phyloP scores from a whole-genome alignment of 2,329 filamentous ascomycete genomes.

The Bimuria novae-zelandiae region DNA sequence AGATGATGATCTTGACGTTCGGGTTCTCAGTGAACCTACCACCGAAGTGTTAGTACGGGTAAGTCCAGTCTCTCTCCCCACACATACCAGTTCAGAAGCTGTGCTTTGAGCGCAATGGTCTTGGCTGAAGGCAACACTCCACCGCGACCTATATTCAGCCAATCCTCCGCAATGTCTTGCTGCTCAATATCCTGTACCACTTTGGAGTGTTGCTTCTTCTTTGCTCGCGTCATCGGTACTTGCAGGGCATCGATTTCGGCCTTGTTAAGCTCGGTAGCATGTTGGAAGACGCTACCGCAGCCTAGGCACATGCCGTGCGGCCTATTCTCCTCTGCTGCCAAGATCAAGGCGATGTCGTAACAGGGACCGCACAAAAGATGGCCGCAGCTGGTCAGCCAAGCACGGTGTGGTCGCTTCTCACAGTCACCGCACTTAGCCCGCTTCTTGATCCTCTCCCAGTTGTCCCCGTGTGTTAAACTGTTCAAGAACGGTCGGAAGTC shows the following conservation, averaged over 20 bases:
- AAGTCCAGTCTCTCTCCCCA: too few relatives aligned
- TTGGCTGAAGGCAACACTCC: slow-evolving; percentile 51
- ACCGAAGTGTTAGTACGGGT: too few relatives aligned
- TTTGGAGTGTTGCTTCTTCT: slow-evolving; percentile 18
- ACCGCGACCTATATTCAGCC: slow-evolving; percentile 44
- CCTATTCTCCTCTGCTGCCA: slow-evolving; percentile 27
- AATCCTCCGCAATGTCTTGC: slow-evolving; percentile 43
- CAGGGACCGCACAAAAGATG: slow-evolving; percentile 62
- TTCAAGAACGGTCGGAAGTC: slow-evolving; percentile 50
- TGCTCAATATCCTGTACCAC: slow-evolving; percentile 14
- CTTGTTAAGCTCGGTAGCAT: slow-evolving; percentile 27
- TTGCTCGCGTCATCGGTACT: slow-evolving; percentile 23
- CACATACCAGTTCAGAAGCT: slow-evolving; percentile 48
- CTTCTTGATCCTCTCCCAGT: slow-evolving; percentile 50
- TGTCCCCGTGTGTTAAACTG: slow-evolving; percentile 36
- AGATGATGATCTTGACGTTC: slow-evolving; percentile 62
- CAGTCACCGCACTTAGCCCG: slow-evolving; percentile 52
- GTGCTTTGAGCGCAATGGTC: slow-evolving; percentile 52
- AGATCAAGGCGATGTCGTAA: slow-evolving; percentile 39
- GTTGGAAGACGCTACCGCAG: slow-evolving; percentile 38
- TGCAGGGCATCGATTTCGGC: slow-evolving; percentile 13
- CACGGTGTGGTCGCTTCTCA: slow-evolving; percentile 40
- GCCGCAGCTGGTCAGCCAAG: slow-evolving; percentile 56
- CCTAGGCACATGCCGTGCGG: slow-evolving; percentile 31
- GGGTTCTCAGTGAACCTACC: slow-evolving; percentile 47